Base-by-base conservation (phyloP, 768 basidiomycete species). In the Gelatoporia subvermispora region DNA sequence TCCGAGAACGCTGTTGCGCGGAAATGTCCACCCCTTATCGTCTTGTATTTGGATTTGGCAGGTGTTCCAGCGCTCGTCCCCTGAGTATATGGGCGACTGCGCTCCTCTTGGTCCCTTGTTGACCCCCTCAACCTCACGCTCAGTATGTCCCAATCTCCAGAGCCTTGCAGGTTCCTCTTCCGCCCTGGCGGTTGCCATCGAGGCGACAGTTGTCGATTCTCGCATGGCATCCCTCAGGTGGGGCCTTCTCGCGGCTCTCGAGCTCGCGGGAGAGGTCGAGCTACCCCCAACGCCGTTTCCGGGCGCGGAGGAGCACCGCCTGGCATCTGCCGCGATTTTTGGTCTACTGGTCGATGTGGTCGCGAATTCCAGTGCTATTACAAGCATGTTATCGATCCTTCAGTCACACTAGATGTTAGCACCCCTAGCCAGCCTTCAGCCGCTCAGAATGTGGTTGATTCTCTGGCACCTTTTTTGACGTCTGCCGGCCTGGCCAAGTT, bases 271-370 rank as follows among this genome's bases (percentile, higher is more conserved):
- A 16, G 31, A 47, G 25, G 17, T 39, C 45, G 35, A 44, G 5
- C 3, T n/a, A 16, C 40, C 28, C 13, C 41, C 13, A 10, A 3
- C 28, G 34, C 13, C 3, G 24, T 10, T 11, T 22, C 41, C 18
- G 17, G 15, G 24, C 48, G 41, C 15, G 20, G 39, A 35, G 20
- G 45, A 10, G 49, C 47, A 20, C 72, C 73, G 3, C 51, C 23
- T 18, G 76, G 76, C 2, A 62, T 68, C 8, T 82, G 80, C 62
- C 61, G 52, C 21, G 73, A 61, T 53, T 82, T 64, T 56, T 81
- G 76, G 77, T 60, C 66, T 1, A 61, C 54, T 0, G 80, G 78
- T 9, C 62, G 51, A 36, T 82, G 80, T 60, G 68, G 53, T n/a
- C 59, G 60, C 13, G 75, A 72, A 40, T 78, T 75, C 45, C 55